These are phyloP conservation scores for Hypoxylon sp. DNA, from an alignment of 2,329 filamentous ascomycete genomes.

Conservation along the genomic window DNA sequence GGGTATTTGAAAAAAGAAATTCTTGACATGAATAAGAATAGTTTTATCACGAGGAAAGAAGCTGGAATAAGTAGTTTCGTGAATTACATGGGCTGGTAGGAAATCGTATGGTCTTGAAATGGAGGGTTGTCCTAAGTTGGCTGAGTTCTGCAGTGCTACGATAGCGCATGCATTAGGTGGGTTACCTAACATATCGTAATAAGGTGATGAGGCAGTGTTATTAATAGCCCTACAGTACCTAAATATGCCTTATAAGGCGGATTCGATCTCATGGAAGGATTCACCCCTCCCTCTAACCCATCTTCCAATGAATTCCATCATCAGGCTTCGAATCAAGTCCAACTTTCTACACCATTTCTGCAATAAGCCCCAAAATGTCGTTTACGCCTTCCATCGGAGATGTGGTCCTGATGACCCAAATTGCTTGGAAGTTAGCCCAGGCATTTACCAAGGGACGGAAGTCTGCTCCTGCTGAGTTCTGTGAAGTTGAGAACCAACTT, in stretches of 20 bases:
- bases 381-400: slow-evolving; percentile 53
- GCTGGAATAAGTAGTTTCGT: not conserved
- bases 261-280: slow-evolving; percentile 8
- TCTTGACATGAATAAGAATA: not conserved
- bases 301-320: not conserved
- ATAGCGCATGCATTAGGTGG: not conserved
- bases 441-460: slow-evolving; percentile 52
- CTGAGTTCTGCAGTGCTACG: slow-evolving; percentile 1
- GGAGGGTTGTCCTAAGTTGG: not conserved
- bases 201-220: not conserved
- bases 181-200: too few species aligned
- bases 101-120: not conserved
- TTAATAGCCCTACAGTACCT: not conserved
- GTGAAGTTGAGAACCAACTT: slow-evolving; percentile 53
- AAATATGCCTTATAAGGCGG: slow-evolving; percentile 2
- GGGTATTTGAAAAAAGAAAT: not conserved
- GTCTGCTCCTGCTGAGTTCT: slow-evolving; percentile 52
- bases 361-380: slow-evolving; percentile 39
- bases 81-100: not conserved
- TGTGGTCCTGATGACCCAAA: slow-evolving; percentile 50
- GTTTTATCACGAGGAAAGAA: not conserved
- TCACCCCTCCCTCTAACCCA: slow-evolving; percentile 1
- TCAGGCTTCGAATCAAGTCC: not conserved
- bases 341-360: not conserved
- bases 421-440: slow-evolving; percentile 49